These are phyloP conservation scores for Pseudocohnilembus persalinus DNA, from an alignment of 169 alveolate genomes.

Conservation along the genomic window DNA sequence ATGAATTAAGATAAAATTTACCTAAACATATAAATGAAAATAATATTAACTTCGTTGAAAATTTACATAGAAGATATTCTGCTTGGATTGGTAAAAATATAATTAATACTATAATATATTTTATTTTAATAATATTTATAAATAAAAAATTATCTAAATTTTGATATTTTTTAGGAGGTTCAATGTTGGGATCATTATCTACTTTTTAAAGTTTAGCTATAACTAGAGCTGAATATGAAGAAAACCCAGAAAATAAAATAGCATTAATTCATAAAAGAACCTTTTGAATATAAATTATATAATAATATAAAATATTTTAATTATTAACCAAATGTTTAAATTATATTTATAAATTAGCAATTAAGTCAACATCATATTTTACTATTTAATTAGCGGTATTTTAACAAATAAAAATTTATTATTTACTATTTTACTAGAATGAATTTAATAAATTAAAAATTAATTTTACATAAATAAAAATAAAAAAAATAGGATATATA, in stretches of 20 bases:
- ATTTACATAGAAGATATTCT: constrained; percentile 32
- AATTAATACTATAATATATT: background rate
- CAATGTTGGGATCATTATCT: constrained; percentile 40
- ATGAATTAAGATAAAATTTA: constrained; percentile 14
- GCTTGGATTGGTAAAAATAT: constrained; percentile 41
- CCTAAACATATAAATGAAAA: constrained; percentile 21
- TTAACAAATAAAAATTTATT: too few species aligned
- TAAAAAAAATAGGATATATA: too few species aligned
- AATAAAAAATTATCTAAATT: background rate
- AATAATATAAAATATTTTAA: too few species aligned
- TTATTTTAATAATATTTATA: background rate
- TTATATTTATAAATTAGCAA: too few species aligned
- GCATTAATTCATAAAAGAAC: constrained; percentile 39
- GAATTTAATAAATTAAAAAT: too few species aligned
- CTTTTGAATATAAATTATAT: constrained; percentile 17
- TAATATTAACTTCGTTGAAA: constrained; percentile 37
- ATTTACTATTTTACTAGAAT: too few species aligned
- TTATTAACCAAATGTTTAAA: too few species aligned
- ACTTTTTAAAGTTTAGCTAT: constrained; percentile 44
- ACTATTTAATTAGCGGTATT: too few species aligned
- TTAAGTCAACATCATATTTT: too few species aligned
- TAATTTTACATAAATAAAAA: too few species aligned
- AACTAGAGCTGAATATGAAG: constrained; percentile 39
- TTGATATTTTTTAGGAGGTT: constrained; percentile 28
- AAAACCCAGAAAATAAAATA: constrained; percentile 42